Evolutionary conservation across 2,329 filamentous ascomycete genomes (phyloP), one percentile per base, ranked within the genome.

Genomic region (Diaporthe eres): DNA sequence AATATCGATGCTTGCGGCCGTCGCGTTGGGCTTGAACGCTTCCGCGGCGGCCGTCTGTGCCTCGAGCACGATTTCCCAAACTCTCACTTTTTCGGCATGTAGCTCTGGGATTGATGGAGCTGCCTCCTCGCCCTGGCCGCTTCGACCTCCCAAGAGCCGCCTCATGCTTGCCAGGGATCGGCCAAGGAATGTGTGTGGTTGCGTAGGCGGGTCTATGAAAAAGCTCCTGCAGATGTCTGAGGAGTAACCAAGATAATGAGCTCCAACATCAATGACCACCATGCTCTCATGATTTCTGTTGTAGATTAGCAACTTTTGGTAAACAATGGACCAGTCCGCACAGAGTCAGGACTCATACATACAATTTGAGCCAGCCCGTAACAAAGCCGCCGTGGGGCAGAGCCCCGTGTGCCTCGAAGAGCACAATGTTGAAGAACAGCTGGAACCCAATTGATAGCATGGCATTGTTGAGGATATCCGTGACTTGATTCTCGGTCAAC

Each of bases 201-300:
- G 34, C 4, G n/a, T 49, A 1, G 82, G 82, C 1, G 81, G 78
- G 72, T 86, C 85, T 28, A 86, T 86, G 60, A 91, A 90, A 82
- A 93, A 93, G 60, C 89, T 92, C 22, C 91, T 88, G 79, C 89
- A 91, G 10, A 93, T 90, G 77, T 93, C 90, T 2, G 90, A 92
- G 5, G 88, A 91, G 81, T 93, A 93, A 5, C 91, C 91, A 60
- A 89, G 85, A 44, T 91, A 87, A 80, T 92, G 91, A 0, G 90
- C 88, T 2, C 90, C 90, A 15, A 92, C 90, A 75, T 93, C 91
- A 58, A 93, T 92, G 17, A 93, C 84, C 0, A 93, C 83, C 82
- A 93, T 90, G 42, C 86, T 90, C 55, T 90, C 88, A 17, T 86
- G 79, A 15, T 87, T 87, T 39, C 47, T 68, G n/a, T 39, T 39